Conservation (phyloP, 2,329 filamentous ascomycete genomes). For the Sclerotinia subarctica region DNA sequence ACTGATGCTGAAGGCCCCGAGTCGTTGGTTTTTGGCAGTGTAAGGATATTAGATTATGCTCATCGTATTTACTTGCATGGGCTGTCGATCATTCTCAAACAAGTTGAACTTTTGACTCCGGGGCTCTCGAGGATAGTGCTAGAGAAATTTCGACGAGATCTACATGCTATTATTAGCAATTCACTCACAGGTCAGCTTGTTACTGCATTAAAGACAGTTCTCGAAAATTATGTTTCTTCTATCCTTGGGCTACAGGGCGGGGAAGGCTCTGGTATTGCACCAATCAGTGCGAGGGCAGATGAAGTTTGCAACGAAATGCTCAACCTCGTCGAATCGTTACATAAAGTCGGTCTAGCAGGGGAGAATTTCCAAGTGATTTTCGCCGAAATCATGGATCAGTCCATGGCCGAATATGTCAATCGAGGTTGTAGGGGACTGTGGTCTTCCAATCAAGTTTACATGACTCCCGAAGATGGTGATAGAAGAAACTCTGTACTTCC, state of each 20-base stretch:
- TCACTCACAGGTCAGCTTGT: constrained; percentile 55
- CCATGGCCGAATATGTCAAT: constrained; percentile 62
- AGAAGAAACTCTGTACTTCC: constrained; percentile 34
- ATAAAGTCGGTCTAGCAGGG: constrained; percentile 64
- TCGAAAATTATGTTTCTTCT: constrained; percentile 51
- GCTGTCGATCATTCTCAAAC: constrained; percentile 48
- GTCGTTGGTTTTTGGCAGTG: constrained; percentile 49
- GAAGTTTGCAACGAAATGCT: constrained; percentile 51
- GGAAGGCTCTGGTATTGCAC: background rate
- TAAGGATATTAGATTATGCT: constrained; percentile 58
- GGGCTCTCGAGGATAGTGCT: constrained; percentile 42
- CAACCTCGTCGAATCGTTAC: constrained; percentile 55
- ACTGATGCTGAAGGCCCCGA: constrained; percentile 39
- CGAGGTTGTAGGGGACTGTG: constrained; percentile 63
- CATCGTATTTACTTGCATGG: constrained; percentile 57
- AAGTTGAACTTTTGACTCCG: constrained; percentile 41
- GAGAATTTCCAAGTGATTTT: constrained; percentile 68
- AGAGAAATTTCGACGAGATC: constrained; percentile 55
- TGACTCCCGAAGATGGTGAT: constrained; percentile 4
- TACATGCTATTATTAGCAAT: constrained; percentile 64
- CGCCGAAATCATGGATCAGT: constrained; percentile 65
- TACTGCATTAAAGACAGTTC: constrained; percentile 52
- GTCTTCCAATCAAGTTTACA: constrained; percentile 32
- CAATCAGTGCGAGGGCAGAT: constrained; percentile 30
- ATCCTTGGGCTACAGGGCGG: constrained; percentile 42